Conservation (phyloP, 75 land plant genomes). For the Sequoiadendron giganteum region DNA sequence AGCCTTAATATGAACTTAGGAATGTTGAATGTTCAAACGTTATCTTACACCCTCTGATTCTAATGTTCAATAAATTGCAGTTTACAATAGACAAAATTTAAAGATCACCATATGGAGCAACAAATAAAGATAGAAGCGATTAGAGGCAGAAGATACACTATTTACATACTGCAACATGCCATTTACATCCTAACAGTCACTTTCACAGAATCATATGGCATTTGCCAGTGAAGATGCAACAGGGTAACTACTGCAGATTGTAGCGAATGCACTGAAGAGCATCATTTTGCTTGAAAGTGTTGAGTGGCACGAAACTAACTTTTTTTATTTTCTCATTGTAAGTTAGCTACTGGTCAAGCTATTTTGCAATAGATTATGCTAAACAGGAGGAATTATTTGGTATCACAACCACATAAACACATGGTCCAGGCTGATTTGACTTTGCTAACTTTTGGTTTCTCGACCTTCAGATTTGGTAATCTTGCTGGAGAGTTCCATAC, state of each 20-base stretch:
- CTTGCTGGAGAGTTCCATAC: slow-evolving; percentile 15
- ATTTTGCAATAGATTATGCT: not conserved
- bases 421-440: slow-evolving; percentile 10
- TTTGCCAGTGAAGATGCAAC: not conserved
- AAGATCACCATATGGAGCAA: not conserved
- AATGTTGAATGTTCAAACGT: not conserved
- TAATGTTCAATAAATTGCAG: too few relatives aligned
- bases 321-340: not conserved
- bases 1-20: not conserved
- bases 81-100: too few relatives aligned
- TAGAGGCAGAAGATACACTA: not conserved
- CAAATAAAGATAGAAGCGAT: not conserved
- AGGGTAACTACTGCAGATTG: not conserved
- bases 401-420: slow-evolving; percentile 1
- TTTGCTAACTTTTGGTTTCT: not conserved
- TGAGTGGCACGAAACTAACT: too few relatives aligned
- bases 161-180: not conserved
- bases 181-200: not conserved
- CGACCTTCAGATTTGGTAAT: not conserved
- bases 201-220: not conserved
- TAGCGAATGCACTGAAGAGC: not conserved
- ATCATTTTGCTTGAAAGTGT: too few relatives aligned
- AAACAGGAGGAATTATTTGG: not conserved
- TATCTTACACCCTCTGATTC: not conserved
- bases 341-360: not conserved